Evolutionary conservation across 352 stramenopile species (phyloP), one percentile per base, ranked within the genome.

Genomic region (Plasmopara viticola): DNA sequence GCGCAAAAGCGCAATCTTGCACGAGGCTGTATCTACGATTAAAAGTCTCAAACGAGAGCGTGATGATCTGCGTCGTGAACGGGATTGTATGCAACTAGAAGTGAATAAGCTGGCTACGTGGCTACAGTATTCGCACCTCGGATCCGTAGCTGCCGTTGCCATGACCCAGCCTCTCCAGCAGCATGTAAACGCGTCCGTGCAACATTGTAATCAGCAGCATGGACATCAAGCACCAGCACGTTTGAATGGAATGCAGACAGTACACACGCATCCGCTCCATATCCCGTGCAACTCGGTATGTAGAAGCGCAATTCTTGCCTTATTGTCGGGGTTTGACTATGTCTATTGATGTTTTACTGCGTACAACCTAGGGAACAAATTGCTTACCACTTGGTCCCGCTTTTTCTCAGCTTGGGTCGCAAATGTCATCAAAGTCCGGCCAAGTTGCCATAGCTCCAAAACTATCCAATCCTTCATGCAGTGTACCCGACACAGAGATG

Each of bases 1-100:
- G 12, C 72, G 74, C 15, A 90, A 90, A 66, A 86, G 78, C 50
- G 63, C 70, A 8, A 82, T 90, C 43, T 60, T 90, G 44, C 74
- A 87, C 31, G 78, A 90, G 56, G 78, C 78, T 28, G 70, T 87
- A 10, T 77, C 62, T 14, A 60, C 64, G 25, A 90, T 90, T 53
- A 90, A 84, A 37, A 64, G 44, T 10, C 44, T 90, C 14, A 76
- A 74, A 38, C 63, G 76, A 9, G 78, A 90, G 48, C 68, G 76
- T 9, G 72, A 87, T 46, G 78, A 89, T 9, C 46, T 86, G 41
- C 68, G 68, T 25, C 62, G 72, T 8, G 75, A 89, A 7, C 71
- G 75, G 25, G 72, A 89, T 18, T 69, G 73, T 6, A 56, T 86
- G 30, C 74, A 83, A 44, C 75, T 84, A 55, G 72, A 87, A 72